Percentiles rank a stretch among this genome's conserved stretches.
These are phyloP conservation scores for Tuctoria greenei DNA, from an alignment of 176 grass and related monocot genomes.

Conservation along the genomic window DNA sequence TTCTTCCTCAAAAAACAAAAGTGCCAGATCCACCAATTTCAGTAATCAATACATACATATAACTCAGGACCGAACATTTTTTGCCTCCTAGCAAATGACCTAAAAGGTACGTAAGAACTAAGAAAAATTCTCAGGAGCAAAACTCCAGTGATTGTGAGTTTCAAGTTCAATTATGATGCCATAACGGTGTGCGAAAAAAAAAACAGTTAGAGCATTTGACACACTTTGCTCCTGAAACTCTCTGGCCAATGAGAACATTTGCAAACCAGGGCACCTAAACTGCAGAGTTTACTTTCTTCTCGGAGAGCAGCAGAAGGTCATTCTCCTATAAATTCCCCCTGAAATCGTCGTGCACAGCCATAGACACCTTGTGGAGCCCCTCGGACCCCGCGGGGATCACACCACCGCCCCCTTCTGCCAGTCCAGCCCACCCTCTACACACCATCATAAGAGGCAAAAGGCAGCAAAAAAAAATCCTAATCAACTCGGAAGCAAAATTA, in stretches of 20 bases:
- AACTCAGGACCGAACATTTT: not conserved
- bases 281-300: slow-evolving; percentile 52
- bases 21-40: not conserved
- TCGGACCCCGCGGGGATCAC: slow-evolving; percentile 51
- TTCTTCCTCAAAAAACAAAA: slow-evolving; percentile 69
- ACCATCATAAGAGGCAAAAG: slow-evolving; percentile 1
- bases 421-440: slow-evolving; percentile 50
- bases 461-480: not conserved
- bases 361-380: slow-evolving; percentile 70
- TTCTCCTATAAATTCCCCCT: slow-evolving; percentile 52
- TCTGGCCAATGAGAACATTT: not conserved
- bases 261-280: not conserved
- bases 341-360: slow-evolving; percentile 59
- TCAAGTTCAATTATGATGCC: too few relatives aligned
- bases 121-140: not conserved
- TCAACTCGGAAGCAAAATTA: too few relatives aligned
- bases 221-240: not conserved
- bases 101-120: not conserved
- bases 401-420: slow-evolving; percentile 64
- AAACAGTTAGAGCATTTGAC: not conserved
- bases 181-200: too few relatives aligned
- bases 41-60: not conserved
- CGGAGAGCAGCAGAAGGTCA: slow-evolving; percentile 88
- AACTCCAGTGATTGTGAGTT: not conserved
- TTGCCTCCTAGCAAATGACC: not conserved